These are phyloP conservation scores for Lipomyces sp. DNA, from an alignment of 805 yeast species.

Conservation along the genomic window DNA sequence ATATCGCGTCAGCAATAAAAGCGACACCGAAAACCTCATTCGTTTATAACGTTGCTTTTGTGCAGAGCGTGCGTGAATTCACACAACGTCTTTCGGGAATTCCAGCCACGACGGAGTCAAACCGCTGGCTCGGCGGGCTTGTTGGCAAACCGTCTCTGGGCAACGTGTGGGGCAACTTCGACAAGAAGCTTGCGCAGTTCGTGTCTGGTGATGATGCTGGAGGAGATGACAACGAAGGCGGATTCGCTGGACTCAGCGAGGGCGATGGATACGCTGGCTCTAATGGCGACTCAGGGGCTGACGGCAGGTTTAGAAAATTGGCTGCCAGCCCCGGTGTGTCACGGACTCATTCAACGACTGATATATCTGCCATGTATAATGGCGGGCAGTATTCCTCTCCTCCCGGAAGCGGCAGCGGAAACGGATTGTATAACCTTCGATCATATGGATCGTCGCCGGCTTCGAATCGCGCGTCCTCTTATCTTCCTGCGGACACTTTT, in stretches of 20 bases:
- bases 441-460: constrained; percentile 12
- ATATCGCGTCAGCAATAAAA: constrained; percentile 43
- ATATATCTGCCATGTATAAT: constrained; percentile 3
- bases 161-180: constrained; percentile 83
- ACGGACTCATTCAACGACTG: constrained; percentile 18
- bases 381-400: neutral
- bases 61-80: constrained; percentile 38
- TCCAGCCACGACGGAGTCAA: constrained; percentile 30
- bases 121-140: constrained; percentile 70
- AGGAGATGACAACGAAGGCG: constrained; percentile 27
- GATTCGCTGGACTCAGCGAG: neutral
- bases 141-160: constrained; percentile 55
- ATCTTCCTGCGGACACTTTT: no score
- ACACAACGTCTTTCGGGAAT: constrained; percentile 39
- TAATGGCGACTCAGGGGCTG: neutral
- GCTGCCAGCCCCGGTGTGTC: constrained; percentile 33
- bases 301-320: constrained; percentile 33
- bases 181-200: constrained; percentile 70
- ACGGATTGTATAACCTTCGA: neutral
- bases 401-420: neutral
- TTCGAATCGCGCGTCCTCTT: neutral
- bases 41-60: constrained; percentile 35
- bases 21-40: constrained; percentile 39
- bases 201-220: constrained; percentile 78
- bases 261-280: no score